Conservation (phyloP, 306 rosid species). For the Cucumis melo region DNA sequence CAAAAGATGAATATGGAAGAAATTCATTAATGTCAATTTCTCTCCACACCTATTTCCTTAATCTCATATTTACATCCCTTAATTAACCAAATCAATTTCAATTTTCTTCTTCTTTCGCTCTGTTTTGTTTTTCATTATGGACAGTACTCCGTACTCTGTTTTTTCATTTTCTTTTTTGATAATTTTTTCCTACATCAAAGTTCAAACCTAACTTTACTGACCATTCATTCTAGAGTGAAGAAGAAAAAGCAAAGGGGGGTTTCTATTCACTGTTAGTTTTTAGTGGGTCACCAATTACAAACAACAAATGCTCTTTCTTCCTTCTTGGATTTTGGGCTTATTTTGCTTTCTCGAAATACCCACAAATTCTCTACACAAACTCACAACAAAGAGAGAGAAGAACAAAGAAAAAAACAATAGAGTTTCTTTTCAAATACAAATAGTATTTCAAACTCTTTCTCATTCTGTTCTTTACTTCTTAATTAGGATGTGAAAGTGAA, state of each 20-base stretch:
- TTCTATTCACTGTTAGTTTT: neutral
- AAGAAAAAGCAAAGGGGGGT: neutral
- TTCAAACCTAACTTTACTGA: constrained; percentile 6
- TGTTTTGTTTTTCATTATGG: neutral
- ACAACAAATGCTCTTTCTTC: neutral
- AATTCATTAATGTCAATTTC: neutral
- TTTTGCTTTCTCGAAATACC: constrained; percentile 12
- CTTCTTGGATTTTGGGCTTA: neutral
- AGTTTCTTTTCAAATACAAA: neutral
- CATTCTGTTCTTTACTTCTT: neutral
- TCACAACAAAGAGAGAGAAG: constrained; percentile 2
- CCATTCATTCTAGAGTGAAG: neutral
- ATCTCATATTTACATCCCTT: too few species aligned
- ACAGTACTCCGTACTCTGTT: constrained; percentile 2
- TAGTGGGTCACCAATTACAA: neutral
- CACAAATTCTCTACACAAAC: constrained; percentile 4
- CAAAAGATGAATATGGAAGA: neutral
- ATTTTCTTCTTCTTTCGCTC: neutral
- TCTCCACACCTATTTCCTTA: neutral
- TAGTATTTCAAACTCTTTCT: neutral
- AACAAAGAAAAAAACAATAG: too few species aligned
- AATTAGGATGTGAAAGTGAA: neutral
- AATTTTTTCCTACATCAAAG: neutral
- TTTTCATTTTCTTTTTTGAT: neutral
- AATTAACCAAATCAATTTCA: too few species aligned